Percentiles rank a stretch among this genome's conserved stretches.
Evolutionary conservation across 495 filamentous ascomycete genomes (phyloP).

Genomic region (Trichoderma reesei): DNA sequence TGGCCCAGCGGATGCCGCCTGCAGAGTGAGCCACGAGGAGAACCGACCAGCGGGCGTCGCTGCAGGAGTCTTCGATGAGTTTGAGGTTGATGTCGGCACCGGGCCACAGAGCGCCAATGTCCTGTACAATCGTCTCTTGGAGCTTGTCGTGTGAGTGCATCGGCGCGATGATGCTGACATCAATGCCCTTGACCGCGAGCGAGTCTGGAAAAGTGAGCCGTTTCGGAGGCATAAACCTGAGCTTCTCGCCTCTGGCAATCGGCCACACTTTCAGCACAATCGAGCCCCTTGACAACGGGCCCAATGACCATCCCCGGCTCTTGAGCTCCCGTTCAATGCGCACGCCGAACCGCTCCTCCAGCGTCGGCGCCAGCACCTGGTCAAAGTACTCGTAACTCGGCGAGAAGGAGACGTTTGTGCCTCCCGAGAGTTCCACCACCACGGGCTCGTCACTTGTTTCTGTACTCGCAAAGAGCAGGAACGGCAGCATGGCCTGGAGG

Average conservation of each 20-base stretch:
- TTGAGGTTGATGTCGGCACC: conserved; percentile 40
- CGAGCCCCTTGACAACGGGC: conserved; percentile 45
- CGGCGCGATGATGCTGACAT: conserved; percentile 50
- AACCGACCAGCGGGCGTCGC: conserved; percentile 55
- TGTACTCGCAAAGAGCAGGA: conserved; percentile 51
- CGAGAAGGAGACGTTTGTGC: conserved; percentile 66
- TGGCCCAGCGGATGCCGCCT: conserved; percentile 51
- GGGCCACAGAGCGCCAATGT: conserved; percentile 31
- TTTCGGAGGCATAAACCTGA: conserved; percentile 32
- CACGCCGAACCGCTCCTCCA: conserved; percentile 54
- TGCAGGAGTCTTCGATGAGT: conserved; percentile 46
- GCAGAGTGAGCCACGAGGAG: conserved; percentile 62
- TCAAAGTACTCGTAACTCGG: conserved; percentile 67
- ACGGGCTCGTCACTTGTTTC: conserved; percentile 32
- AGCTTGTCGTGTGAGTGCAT: conserved; percentile 32
- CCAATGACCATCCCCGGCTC: conserved; percentile 58
- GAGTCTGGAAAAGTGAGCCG: not conserved
- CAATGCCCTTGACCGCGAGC: conserved; percentile 42
- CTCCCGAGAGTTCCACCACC: conserved; percentile 57
- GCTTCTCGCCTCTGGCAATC: conserved; percentile 27
- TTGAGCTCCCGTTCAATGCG: conserved; percentile 44
- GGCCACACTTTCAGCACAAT: conserved; percentile 51
- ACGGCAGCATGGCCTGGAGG: conserved; percentile 75
- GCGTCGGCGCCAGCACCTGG: conserved; percentile 63
- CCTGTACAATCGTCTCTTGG: conserved; percentile 24